Conservation (phyloP, 169 alveolate species). For the Eimeria nieschulzi region DNA sequence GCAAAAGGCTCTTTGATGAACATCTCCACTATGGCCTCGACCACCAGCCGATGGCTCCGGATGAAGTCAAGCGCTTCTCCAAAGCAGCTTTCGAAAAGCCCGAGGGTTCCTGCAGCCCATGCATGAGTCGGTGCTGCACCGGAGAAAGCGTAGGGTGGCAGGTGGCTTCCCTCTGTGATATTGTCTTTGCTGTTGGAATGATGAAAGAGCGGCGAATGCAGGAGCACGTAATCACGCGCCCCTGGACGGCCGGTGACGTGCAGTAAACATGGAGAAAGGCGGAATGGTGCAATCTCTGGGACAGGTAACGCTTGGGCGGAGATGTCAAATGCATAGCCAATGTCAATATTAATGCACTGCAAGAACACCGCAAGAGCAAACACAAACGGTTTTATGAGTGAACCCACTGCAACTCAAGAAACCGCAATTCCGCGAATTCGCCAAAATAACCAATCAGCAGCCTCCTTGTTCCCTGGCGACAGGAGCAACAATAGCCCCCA, state of each 20-base stretch:
- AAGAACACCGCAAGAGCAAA: neutral
- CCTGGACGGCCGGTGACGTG: conserved; percentile 49
- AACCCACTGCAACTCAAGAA: too few species aligned
- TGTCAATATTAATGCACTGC: conserved; percentile 95
- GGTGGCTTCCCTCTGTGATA: too few species aligned
- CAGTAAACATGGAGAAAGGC: conserved; percentile 94
- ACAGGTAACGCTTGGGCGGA: conserved; percentile 80
- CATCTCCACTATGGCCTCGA: conserved; percentile 5
- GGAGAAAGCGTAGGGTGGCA: neutral
- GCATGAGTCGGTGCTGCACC: conserved; percentile 12
- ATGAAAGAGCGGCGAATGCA: conserved; percentile 26
- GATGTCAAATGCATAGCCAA: conserved; percentile 96
- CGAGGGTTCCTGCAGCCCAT: conserved; percentile 11
- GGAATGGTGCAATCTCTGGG: conserved; percentile 92
- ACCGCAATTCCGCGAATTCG: too few species aligned
- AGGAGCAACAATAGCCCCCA: too few species aligned
- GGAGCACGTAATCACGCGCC: conserved; percentile 17
- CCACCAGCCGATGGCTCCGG: neutral
- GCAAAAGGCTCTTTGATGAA: conserved; percentile 3
- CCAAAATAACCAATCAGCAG: too few species aligned
- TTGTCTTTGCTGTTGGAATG: neutral
- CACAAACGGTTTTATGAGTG: too few species aligned
- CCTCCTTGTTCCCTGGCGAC: too few species aligned
- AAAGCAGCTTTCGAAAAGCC: neutral
- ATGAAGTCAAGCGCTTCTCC: conserved; percentile 6